Evolutionary conservation across 2,329 filamentous ascomycete species (phyloP), one percentile per base, ranked within the genome.

Genomic region (Dichotomopilus funicola): DNA sequence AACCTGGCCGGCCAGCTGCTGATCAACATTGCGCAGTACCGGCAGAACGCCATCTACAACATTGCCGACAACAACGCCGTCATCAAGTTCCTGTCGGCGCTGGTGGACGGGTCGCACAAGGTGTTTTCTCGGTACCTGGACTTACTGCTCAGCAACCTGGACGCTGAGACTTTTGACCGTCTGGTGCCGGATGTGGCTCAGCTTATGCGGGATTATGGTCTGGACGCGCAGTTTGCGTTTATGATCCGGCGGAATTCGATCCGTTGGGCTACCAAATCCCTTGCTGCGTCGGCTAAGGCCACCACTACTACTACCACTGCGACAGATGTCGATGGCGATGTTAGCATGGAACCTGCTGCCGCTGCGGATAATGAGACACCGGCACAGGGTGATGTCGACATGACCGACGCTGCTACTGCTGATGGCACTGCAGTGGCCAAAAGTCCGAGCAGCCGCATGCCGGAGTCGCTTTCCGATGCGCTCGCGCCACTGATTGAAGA

Each of bases 121-220:
- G 86, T 91, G 7, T 78, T 97, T 31, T 81, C 84, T 31, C 91
- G 96, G 65, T 99, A 95, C 66, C 78, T 97, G 13, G 94, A 97
- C 65, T 80, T 96, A 6, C 78, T 99, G 36, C 87, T 88, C 67
- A 88, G 83, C 67, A 95, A 91, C 65, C 73, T 96, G 35, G 78
- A 85, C 0, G 77, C 83, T 0, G 81, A 86, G 40, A 83, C 91
- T 19, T 97, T 96, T 59, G 88, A 95, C 65, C 73, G 76, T 2
- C 79, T 87, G 13, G 85, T 97, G 5, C 94, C 94, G 1, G 81
- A 83, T 35, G 81, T 96, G 43, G 75, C 84, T 4, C 78, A 81
- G 27, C 78, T 99, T 40, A 86, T 97, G 65, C 76, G 77, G 6
- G 84, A 91, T 0, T 96, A 87, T 65, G 88, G 89, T 4, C 74